A percentile compares a stretch with the other conserved stretches of the same genome.
Evolutionary conservation across 2,329 filamentous ascomycete species (phyloP).

Genomic region (Emericellopsis cladophorae): DNA sequence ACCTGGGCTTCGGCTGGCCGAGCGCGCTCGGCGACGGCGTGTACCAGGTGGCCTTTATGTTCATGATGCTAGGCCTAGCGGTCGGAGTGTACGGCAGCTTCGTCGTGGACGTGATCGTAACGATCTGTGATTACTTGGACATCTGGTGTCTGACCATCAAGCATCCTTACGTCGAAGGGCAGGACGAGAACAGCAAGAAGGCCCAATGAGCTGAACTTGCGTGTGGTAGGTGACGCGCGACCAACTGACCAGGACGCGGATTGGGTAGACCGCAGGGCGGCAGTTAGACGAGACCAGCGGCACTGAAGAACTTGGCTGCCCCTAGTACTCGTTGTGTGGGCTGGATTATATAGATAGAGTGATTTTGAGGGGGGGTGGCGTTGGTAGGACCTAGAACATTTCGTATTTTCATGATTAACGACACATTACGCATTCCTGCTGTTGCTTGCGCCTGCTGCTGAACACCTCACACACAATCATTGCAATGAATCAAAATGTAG

Average conservation of each 20-base stretch:
- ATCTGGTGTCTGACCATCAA: constrained; percentile 99
- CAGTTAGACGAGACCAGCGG: too few relatives aligned
- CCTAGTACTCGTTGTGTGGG: too few relatives aligned
- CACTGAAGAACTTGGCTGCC: too few relatives aligned
- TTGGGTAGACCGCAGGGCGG: too few relatives aligned
- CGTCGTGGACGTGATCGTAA: constrained; percentile 91
- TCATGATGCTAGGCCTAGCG: constrained; percentile 71
- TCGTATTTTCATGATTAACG: too few relatives aligned
- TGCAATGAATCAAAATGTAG: too few relatives aligned
- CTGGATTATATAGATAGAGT: too few relatives aligned
- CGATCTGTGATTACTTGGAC: constrained; percentile 94
- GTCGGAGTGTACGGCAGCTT: constrained; percentile 95
- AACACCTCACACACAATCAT: too few relatives aligned
- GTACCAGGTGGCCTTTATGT: constrained; percentile 89
- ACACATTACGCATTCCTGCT: too few relatives aligned
- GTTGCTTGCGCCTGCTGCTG: too few relatives aligned
- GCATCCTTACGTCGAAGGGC: constrained; percentile 47
- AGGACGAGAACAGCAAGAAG: constrained; percentile 15
- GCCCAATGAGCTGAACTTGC: background rate
- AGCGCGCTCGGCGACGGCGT: constrained; percentile 60
- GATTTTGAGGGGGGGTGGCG: too few relatives aligned
- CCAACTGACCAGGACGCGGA: background rate
- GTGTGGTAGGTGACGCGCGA: background rate
- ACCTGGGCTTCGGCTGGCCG: constrained; percentile 58
- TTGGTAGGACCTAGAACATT: too few relatives aligned